These are phyloP conservation scores for Cystobasidium slooffiae DNA, from an alignment of 1,284 basidiomycete genomes.

Conservation along the genomic window DNA sequence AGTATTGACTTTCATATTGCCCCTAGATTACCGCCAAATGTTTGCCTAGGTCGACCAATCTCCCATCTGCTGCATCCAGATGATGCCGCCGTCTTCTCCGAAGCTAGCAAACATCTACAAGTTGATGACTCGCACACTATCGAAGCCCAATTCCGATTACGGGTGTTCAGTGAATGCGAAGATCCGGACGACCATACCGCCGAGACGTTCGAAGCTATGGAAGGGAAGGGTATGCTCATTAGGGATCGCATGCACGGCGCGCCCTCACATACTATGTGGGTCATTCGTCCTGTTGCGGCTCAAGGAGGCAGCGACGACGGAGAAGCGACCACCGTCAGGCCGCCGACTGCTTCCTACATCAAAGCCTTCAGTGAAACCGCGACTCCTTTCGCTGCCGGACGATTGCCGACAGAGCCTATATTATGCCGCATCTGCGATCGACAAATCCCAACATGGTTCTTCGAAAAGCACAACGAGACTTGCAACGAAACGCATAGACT, in stretches of 20 bases:
- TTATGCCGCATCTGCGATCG: conserved; percentile 98
- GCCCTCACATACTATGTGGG: conserved; percentile 99
- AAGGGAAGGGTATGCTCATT: conserved; percentile 99
- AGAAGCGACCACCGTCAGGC: conserved; percentile 58
- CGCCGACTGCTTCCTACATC: conserved; percentile 58
- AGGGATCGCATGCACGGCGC: conserved; percentile 74
- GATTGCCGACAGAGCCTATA: conserved; percentile 82
- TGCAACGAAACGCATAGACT: conserved; percentile 95
- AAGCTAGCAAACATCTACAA: conserved; percentile 81
- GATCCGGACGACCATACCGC: conserved; percentile 63
- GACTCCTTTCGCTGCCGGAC: conserved; percentile 64
- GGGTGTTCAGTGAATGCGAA: conserved; percentile 64
- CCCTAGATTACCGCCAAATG: conserved; percentile 78
- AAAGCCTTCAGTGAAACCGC: conserved; percentile 54
- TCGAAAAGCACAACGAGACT: conserved; percentile 99
- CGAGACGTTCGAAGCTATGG: conserved; percentile 65
- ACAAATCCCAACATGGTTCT: conserved; percentile 97
- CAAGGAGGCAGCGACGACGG: conserved; percentile 49
- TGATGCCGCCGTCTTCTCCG: conserved; percentile 84
- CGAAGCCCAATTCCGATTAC: conserved; percentile 85
- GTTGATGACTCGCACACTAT: conserved; percentile 93
- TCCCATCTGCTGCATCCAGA: conserved; percentile 78
- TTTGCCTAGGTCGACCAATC: conserved; percentile 77
- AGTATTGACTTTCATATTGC: conserved; percentile 42
- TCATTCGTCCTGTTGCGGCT: conserved; percentile 72